Conservation (phyloP, 352 stramenopile genomes). For the Globisporangium rhizosaccharum region DNA sequence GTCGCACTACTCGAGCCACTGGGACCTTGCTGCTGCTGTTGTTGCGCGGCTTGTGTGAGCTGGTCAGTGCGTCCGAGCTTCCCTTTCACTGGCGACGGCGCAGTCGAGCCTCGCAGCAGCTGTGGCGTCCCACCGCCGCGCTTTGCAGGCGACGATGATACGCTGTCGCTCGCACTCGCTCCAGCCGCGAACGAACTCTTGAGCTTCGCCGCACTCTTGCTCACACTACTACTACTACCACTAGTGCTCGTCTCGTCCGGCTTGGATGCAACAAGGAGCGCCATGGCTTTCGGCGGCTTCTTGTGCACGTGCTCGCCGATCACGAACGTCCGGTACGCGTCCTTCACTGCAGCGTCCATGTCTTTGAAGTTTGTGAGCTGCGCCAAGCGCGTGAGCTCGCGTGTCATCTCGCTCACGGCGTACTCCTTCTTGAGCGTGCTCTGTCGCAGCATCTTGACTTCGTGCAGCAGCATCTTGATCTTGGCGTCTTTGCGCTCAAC, state of each 20-base stretch:
- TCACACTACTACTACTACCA: constrained; percentile 1
- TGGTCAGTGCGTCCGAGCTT: neutral
- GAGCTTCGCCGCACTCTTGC: neutral
- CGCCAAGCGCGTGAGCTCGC: constrained; percentile 63
- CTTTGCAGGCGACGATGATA: constrained; percentile 1
- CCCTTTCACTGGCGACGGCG: constrained; percentile 11
- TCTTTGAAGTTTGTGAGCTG: constrained; percentile 78
- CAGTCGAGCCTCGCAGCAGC: constrained; percentile 3
- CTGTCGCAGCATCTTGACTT: constrained; percentile 72
- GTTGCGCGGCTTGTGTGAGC: neutral
- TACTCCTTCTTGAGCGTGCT: constrained; percentile 79
- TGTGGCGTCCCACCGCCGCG: neutral
- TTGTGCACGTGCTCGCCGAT: constrained; percentile 65
- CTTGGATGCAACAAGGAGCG: constrained; percentile 7
- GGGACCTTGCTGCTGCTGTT: constrained; percentile 3
- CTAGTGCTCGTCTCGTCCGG: neutral
- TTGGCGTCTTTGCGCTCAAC: constrained; percentile 70
- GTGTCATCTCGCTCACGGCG: constrained; percentile 70
- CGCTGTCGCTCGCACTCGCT: neutral
- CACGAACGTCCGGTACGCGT: constrained; percentile 69
- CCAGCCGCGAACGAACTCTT: neutral
- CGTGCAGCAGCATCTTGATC: constrained; percentile 64
- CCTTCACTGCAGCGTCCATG: constrained; percentile 73
- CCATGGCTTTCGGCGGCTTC: constrained; percentile 33
- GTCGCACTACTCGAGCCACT: constrained; percentile 3